Conservation (phyloP, 768 basidiomycete species). For the Suillus plorans region DNA sequence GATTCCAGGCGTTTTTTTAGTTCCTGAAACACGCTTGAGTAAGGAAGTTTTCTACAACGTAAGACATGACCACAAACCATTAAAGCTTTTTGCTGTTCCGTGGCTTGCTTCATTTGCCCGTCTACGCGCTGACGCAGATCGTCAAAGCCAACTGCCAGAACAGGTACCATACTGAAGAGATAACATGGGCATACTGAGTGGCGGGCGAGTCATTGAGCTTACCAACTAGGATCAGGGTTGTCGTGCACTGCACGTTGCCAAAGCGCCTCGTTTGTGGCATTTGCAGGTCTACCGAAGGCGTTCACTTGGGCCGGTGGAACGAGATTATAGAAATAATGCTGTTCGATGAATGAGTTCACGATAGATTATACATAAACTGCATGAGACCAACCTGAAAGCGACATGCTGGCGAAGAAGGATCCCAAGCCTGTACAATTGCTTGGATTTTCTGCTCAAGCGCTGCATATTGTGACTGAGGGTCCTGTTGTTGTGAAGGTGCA, state of each 20-base stretch:
- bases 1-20: slow-evolving; percentile 62
- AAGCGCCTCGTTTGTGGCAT: slow-evolving; percentile 65
- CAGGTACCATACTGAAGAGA: slow-evolving; percentile 65
- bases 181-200: not conserved
- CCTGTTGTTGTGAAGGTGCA: slow-evolving; percentile 46
- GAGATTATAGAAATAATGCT: slow-evolving; percentile 86
- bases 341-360: slow-evolving; percentile 4
- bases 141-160: slow-evolving; percentile 78
- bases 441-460: slow-evolving; percentile 61
- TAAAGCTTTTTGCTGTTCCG: slow-evolving; percentile 65
- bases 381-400: slow-evolving; percentile 68
- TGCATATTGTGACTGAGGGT: slow-evolving; percentile 58
- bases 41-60: not conserved
- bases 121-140: slow-evolving; percentile 78
- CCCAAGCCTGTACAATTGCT: slow-evolving; percentile 68
- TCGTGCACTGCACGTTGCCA: slow-evolving; percentile 82
- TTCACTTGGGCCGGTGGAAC: slow-evolving; percentile 68
- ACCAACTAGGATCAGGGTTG: slow-evolving; percentile 83
- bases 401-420: slow-evolving; percentile 63
- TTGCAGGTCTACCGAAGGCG: slow-evolving; percentile 69
- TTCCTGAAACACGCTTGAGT: slow-evolving; percentile 42
- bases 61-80: slow-evolving; percentile 37
- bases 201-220: slow-evolving; percentile 19
- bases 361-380: not conserved
- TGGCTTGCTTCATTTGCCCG: slow-evolving; percentile 66